A percentile compares a stretch with the other conserved stretches of the same genome.
Conservation (phyloP, 2,329 filamentous ascomycete species). For the Colletotrichum sp. region DNA sequence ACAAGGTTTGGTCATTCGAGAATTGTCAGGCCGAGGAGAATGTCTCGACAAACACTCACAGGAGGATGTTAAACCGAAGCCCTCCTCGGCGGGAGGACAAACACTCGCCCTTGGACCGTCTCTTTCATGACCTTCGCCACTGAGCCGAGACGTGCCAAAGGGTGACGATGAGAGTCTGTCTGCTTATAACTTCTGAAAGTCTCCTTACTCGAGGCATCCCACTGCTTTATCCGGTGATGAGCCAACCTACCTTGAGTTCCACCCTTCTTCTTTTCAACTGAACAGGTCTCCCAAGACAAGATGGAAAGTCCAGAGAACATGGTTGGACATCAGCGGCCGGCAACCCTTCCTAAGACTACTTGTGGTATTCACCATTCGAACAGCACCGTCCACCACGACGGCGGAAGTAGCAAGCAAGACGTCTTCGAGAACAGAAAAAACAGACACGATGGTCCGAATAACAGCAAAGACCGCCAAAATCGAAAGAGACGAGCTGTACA, state of each 20-base stretch:
- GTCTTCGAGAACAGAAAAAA: neutral
- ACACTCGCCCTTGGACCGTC: neutral
- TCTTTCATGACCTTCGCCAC: neutral
- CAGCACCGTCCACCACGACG: neutral
- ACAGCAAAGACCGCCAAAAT: neutral
- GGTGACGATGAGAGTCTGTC: neutral
- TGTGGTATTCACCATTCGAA: neutral
- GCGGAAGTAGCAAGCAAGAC: neutral
- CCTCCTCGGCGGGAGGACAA: neutral
- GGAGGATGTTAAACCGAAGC: neutral
- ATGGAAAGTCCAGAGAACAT: neutral
- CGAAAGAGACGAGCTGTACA: fast-evolving
- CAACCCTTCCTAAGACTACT: neutral
- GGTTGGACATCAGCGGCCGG: neutral
- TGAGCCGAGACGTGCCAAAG: neutral
- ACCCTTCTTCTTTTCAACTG: neutral
- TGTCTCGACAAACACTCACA: neutral
- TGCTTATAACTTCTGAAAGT: neutral
- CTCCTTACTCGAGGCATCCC: neutral
- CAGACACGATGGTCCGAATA: neutral
- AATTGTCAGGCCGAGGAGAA: neutral
- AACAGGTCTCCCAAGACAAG: neutral
- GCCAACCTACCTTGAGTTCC: neutral
- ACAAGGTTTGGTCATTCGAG: neutral
- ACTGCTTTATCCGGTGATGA: neutral